These are phyloP conservation scores for Takashimella tepidaria DNA, from an alignment of 1,284 basidiomycete species.

Conservation along the genomic window DNA sequence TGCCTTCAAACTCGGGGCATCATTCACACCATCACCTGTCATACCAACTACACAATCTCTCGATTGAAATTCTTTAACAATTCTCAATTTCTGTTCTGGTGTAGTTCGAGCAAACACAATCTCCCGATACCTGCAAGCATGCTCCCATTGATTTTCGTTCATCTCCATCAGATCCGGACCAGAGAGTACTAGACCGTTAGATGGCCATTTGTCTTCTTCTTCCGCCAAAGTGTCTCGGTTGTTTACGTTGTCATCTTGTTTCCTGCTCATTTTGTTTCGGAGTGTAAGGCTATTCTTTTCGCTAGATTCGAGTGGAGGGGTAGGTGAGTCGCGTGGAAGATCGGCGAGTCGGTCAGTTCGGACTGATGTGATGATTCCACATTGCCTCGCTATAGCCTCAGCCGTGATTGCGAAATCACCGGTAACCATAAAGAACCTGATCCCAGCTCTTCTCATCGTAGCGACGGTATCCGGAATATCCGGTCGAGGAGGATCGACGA, in stretches of 20 bases:
- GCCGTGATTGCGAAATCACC: conserved; percentile 55
- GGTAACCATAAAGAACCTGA: conserved; percentile 65
- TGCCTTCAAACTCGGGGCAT: conserved; percentile 57
- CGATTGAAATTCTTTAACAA: conserved; percentile 59
- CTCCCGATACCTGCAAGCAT: conserved; percentile 57
- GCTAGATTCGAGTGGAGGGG: neutral
- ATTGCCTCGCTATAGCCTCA: conserved; percentile 57
- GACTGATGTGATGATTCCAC: conserved; percentile 56
- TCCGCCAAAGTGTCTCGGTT: neutral
- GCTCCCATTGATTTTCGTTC: conserved; percentile 53
- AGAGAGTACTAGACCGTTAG: conserved; percentile 51
- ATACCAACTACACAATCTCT: conserved; percentile 56
- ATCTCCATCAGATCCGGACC: conserved; percentile 55
- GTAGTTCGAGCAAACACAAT: conserved; percentile 69
- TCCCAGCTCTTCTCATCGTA: conserved; percentile 57
- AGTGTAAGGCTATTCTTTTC: too few species aligned
- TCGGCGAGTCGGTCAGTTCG: conserved; percentile 50
- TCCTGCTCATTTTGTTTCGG: too few species aligned
- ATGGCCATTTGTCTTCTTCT: neutral
- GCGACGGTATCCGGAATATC: conserved; percentile 56
- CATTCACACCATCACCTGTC: conserved; percentile 66
- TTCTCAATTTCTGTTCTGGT: conserved; percentile 66
- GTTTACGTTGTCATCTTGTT: neutral
- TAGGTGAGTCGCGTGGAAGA: conserved; percentile 30
- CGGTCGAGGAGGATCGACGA: conserved; percentile 60